Evolutionary conservation across 2,329 filamentous ascomycete species (phyloP).

Genomic region (Diaporthe capsici): DNA sequence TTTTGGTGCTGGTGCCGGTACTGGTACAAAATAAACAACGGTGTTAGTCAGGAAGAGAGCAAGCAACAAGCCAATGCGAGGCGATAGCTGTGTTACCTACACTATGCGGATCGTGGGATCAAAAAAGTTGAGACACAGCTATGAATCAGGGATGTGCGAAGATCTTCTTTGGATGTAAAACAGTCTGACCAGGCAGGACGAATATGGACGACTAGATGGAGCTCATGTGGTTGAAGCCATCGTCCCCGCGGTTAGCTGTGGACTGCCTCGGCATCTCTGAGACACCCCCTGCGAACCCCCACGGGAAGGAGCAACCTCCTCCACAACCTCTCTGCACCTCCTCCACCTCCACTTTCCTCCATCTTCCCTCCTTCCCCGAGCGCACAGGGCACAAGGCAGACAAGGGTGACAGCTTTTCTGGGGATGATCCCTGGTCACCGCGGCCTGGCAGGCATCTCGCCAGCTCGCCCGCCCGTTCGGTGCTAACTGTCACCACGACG

Average conservation of each 20-base stretch:
- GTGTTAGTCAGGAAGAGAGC: neutral
- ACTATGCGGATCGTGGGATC: conserved; percentile 29
- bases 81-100: conserved; percentile 27
- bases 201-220: neutral
- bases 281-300: conserved; percentile 27
- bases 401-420: conserved; percentile 5
- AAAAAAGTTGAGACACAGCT: conserved; percentile 13
- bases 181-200: conserved; percentile 30
- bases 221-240: conserved; percentile 29
- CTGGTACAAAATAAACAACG: conserved; percentile 20
- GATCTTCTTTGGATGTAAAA: conserved; percentile 23
- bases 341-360: conserved; percentile 11
- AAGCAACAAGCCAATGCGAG: neutral
- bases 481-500: neutral
- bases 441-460: conserved; percentile 22
- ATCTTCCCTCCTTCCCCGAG: neutral
- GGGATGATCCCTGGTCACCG: conserved; percentile 28
- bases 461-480: neutral
- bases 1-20: neutral
- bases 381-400: neutral
- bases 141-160: neutral
- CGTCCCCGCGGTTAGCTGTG: conserved; percentile 25
- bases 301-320: neutral
- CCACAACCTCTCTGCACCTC: neutral
- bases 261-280: conserved; percentile 32